Conservation (phyloP, 1,284 basidiomycete species). For the Crepidotus sp. region DNA sequence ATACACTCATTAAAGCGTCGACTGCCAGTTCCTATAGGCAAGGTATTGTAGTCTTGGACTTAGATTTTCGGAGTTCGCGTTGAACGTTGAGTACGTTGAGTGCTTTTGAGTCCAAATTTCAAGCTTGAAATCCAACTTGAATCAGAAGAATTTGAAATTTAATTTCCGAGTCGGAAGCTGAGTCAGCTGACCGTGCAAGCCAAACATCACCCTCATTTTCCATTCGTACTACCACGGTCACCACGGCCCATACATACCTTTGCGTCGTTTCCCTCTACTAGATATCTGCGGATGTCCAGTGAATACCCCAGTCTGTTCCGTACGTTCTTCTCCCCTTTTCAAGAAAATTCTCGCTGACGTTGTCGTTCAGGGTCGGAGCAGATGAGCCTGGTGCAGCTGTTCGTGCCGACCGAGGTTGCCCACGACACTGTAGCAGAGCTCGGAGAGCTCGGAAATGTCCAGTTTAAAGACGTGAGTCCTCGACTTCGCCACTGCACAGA, state of each 20-base stretch:
- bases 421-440: constrained; percentile 95
- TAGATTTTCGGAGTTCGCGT: no score
- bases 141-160: no score
- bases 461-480: constrained; percentile 79
- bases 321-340: constrained; percentile 31
- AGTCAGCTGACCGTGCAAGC: no score
- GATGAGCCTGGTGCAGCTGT: constrained; percentile 98
- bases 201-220: constrained; percentile 3
- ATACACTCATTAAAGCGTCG: no score
- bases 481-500: neutral
- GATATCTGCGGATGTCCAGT: constrained; percentile 42
- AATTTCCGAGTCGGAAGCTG: no score
- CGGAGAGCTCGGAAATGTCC: constrained; percentile 90
- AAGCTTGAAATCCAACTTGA: no score
- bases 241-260: neutral
- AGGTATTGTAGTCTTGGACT: no score
- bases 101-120: no score
- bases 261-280: neutral
- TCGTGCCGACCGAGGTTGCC: constrained; percentile 94
- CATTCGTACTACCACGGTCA: constrained; percentile 4
- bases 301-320: constrained; percentile 82
- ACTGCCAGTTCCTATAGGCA: no score
- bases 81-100: no score
- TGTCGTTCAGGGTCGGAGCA: constrained; percentile 70
- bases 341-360: constrained; percentile 4